Evolutionary conservation across 306 rosid species (phyloP).

Genomic region (Quercus wislizeni): DNA sequence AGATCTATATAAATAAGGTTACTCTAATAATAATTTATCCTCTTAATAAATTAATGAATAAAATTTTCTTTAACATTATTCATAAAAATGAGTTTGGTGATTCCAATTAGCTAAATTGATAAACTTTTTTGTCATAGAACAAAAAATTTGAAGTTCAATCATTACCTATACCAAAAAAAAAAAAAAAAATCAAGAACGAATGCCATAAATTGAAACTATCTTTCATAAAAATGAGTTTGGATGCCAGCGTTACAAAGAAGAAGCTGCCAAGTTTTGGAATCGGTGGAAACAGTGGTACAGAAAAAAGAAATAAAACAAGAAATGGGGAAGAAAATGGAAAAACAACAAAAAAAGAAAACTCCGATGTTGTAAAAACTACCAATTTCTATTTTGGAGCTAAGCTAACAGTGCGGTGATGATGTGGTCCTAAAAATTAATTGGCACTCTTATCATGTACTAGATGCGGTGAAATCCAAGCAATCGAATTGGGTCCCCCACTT

Average conservation of each 20-base stretch:
- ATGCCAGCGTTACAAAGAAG: no score
- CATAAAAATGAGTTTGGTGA: no score
- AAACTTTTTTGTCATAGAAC: no score
- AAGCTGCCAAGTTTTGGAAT: no score
- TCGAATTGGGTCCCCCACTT: constrained; percentile 35
- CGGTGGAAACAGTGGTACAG: no score
- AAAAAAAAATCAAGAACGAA: rapidly evolving
- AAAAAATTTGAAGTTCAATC: rapidly evolving
- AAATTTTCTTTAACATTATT: no score
- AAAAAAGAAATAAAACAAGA: neutral
- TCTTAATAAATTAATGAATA: no score
- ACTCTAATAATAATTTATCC: no score
- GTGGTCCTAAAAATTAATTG: constrained; percentile 31
- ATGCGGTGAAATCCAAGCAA: constrained; percentile 66
- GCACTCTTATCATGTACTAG: constrained; percentile 17
- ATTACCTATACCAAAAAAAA: rapidly evolving
- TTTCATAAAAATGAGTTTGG: no score
- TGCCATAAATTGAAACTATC: no score
- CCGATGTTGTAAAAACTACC: neutral
- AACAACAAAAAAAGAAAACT: neutral
- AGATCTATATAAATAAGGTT: no score
- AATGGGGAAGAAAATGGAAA: neutral
- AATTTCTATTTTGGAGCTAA: neutral
- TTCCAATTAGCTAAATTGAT: no score
- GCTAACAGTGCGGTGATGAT: neutral